Evolutionary conservation across 2,329 filamentous ascomycete genomes (phyloP).

Genomic region (Peltaster fructicola): DNA sequence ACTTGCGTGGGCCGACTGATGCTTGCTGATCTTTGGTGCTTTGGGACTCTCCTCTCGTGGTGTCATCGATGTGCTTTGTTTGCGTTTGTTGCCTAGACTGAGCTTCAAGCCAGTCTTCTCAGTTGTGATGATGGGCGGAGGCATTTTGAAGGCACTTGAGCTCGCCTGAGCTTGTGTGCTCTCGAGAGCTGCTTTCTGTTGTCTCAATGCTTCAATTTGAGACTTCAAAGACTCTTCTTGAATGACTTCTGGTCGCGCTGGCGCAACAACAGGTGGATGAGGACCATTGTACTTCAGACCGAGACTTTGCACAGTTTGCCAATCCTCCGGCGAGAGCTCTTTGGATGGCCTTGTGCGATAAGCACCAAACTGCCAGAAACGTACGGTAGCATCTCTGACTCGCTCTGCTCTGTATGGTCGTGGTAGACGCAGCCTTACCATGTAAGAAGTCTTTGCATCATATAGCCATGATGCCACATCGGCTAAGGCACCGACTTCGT

Average conservation of each 20-base stretch:
- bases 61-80: constrained; percentile 8
- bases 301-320: constrained; percentile 11
- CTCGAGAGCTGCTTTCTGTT: constrained; percentile 1
- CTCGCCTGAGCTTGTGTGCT: constrained; percentile 4
- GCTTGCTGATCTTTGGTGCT: constrained; percentile 10
- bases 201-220: constrained; percentile 2
- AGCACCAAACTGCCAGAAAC: constrained; percentile 13
- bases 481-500: constrained; percentile 38
- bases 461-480: constrained; percentile 41
- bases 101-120: constrained; percentile 14
- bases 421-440: constrained; percentile 35
- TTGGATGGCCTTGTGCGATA: constrained; percentile 13
- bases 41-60: constrained; percentile 12
- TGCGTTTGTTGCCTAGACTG: constrained; percentile 13
- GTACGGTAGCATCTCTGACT: constrained; percentile 31
- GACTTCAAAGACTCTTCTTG: constrained; percentile 4
- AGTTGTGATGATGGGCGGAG: constrained; percentile 3
- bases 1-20: constrained; percentile 3
- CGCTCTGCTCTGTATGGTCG: constrained; percentile 38
- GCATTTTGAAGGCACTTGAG: constrained; percentile 2
- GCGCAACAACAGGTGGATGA: too few relatives aligned
- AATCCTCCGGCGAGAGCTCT: constrained; percentile 14
- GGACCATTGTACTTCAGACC: constrained; percentile 16
- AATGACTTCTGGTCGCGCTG: too few relatives aligned
- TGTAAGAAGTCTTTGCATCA: constrained; percentile 31